phyloP scores from a whole-genome alignment of 2,329 filamentous ascomycete species.

The Aspergillus sp. region DNA sequence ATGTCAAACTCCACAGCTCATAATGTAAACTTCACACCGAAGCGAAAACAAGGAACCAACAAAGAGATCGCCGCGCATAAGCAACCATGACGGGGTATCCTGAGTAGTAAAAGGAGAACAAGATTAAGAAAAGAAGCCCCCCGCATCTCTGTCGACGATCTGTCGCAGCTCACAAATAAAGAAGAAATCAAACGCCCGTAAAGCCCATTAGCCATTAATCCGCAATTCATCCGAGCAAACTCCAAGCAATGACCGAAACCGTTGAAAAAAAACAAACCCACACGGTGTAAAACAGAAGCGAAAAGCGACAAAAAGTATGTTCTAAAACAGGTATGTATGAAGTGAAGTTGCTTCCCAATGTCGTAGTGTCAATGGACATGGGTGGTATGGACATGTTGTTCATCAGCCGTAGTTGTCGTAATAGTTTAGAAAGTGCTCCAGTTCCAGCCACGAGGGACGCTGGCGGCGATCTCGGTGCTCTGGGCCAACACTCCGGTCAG shows the following conservation, averaged over 20 bases:
- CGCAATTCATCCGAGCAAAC: slow-evolving; percentile 14
- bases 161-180: slow-evolving; percentile 14
- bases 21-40: no score
- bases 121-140: slow-evolving; percentile 19
- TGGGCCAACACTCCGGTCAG: slow-evolving; percentile 28
- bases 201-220: slow-evolving; percentile 9
- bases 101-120: slow-evolving; percentile 26
- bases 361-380: background rate
- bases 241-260: slow-evolving; percentile 22
- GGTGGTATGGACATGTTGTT: slow-evolving; percentile 10
- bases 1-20: no score
- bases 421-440: slow-evolving; percentile 61
- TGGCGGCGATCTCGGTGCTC: slow-evolving; percentile 52
- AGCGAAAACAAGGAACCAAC: slow-evolving; percentile 15
- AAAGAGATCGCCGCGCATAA: slow-evolving; percentile 29
- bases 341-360: slow-evolving; percentile 9
- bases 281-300: background rate
- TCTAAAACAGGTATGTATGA: slow-evolving; percentile 21
- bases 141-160: slow-evolving; percentile 21
- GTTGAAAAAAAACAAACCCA: background rate
- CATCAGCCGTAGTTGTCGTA: slow-evolving; percentile 8
- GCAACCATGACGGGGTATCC: slow-evolving; percentile 40
- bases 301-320: slow-evolving; percentile 14
- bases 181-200: slow-evolving; percentile 12
- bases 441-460: slow-evolving; percentile 61